Conservation (phyloP, 2,329 filamentous ascomycete genomes). For the Exophiala xenobiotica region DNA sequence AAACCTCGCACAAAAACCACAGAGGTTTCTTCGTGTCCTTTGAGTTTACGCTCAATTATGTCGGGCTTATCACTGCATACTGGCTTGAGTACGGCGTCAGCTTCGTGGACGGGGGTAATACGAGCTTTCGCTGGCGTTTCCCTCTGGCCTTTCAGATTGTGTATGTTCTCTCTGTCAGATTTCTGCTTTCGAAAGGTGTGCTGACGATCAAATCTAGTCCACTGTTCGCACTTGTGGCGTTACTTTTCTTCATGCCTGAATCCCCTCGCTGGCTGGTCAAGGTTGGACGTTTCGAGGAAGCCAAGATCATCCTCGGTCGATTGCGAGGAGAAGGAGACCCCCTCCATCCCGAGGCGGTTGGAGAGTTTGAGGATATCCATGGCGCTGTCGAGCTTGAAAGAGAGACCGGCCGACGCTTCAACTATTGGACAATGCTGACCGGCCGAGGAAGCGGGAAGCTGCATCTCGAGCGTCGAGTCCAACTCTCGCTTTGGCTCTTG, state of each 20-base stretch:
- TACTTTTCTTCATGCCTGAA: slow-evolving; percentile 30
- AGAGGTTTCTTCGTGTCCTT: slow-evolving; percentile 58
- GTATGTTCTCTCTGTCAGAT: too few relatives aligned
- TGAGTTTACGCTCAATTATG: slow-evolving; percentile 51
- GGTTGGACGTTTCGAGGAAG: slow-evolving; percentile 37
- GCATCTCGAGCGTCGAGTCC: neutral
- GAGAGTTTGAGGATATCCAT: neutral
- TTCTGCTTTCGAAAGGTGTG: too few relatives aligned
- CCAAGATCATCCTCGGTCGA: slow-evolving; percentile 34
- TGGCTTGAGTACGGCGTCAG: slow-evolving; percentile 36
- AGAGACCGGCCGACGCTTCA: neutral
- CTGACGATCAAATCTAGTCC: too few relatives aligned
- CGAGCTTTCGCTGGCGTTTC: neutral
- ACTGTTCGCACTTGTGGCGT: neutral
- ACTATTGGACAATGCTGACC: neutral
- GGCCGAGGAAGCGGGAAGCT: neutral
- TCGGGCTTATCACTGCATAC: slow-evolving; percentile 41
- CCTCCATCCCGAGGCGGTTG: neutral
- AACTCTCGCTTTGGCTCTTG: neutral
- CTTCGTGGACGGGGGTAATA: slow-evolving; percentile 16
- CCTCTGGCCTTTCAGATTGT: neutral
- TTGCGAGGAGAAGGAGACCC: slow-evolving; percentile 26
- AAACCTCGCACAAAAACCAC: slow-evolving; percentile 41
- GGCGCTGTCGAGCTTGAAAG: neutral
- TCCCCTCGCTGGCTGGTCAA: slow-evolving; percentile 37